phyloP scores from a whole-genome alignment of 495 filamentous ascomycete genomes.

The Geoglossum glabrum region DNA sequence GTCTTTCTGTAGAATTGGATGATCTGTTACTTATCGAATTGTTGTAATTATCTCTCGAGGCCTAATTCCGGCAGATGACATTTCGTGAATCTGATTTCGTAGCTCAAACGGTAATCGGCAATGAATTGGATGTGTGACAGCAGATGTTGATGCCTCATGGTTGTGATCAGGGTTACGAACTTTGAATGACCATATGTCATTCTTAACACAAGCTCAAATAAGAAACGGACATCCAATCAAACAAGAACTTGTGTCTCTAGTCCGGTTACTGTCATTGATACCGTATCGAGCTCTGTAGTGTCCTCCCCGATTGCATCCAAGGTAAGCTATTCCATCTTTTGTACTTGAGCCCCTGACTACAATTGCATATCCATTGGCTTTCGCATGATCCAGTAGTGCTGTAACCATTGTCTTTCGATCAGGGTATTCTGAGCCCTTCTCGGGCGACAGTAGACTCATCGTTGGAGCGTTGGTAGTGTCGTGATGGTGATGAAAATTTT shows the following conservation, averaged over 20 bases:
- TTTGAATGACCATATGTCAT: not conserved
- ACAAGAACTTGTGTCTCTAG: not conserved
- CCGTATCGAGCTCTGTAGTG: not conserved
- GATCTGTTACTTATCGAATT: constrained; percentile 2
- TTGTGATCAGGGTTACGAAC: not conserved
- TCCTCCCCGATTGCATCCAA: not conserved
- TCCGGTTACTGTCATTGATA: not conserved
- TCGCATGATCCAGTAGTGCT: not conserved
- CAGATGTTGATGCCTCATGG: not conserved
- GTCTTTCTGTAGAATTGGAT: not conserved
- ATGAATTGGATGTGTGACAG: not conserved
- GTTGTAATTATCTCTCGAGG: not conserved
- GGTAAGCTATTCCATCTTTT: not conserved
- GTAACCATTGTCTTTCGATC: not conserved
- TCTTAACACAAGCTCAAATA: not conserved
- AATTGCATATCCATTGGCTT: not conserved
- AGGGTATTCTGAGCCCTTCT: not conserved
- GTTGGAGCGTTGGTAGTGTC: not conserved
- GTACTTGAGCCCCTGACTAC: not conserved
- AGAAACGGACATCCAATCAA: not conserved
- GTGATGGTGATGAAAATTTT: not conserved
- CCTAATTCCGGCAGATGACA: not conserved
- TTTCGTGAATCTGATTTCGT: not conserved
- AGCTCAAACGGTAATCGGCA: not conserved
- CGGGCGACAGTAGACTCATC: not conserved